Evolutionary conservation across 148 eudicot species (phyloP).

Genomic region (Rhododendron griersonianum): DNA sequence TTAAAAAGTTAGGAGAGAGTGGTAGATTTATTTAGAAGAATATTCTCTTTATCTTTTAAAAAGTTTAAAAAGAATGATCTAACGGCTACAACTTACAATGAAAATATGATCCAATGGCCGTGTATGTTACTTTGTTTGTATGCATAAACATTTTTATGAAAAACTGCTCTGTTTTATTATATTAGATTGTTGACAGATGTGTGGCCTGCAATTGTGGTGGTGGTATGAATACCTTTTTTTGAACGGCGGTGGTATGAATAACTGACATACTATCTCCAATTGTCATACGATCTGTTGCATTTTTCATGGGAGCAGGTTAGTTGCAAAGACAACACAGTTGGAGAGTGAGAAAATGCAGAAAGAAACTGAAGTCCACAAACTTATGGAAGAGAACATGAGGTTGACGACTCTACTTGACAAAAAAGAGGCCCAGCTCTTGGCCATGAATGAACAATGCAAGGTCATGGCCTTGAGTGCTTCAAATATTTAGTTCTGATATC

Average conservation of each 20-base stretch:
- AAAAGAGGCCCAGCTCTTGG: slow-evolving; percentile 88
- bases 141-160: background rate
- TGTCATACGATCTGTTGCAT: background rate
- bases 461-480: slow-evolving; percentile 78
- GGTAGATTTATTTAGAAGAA: no score
- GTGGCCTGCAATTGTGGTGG: background rate
- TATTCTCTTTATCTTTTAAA: background rate
- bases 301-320: slow-evolving; percentile 44
- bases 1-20: no score
- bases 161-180: background rate
- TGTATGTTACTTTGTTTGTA: background rate
- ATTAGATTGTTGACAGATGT: background rate
- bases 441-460: slow-evolving; percentile 96
- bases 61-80: background rate
- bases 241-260: background rate
- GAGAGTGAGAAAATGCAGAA: slow-evolving; percentile 86
- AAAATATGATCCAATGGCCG: background rate
- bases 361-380: slow-evolving; percentile 81
- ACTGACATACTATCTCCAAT: background rate
- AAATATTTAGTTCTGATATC: slow-evolving; percentile 26
- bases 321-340: slow-evolving; percentile 65
- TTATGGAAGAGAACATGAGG: slow-evolving; percentile 85
- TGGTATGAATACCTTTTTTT: background rate
- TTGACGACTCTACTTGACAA: slow-evolving; percentile 72
- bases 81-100: background rate